A percentile compares a stretch with the other conserved stretches of the same genome.
These are phyloP conservation scores for Fusarium brevicatenulatum DNA, from an alignment of 2,329 filamentous ascomycete genomes.

Conservation along the genomic window DNA sequence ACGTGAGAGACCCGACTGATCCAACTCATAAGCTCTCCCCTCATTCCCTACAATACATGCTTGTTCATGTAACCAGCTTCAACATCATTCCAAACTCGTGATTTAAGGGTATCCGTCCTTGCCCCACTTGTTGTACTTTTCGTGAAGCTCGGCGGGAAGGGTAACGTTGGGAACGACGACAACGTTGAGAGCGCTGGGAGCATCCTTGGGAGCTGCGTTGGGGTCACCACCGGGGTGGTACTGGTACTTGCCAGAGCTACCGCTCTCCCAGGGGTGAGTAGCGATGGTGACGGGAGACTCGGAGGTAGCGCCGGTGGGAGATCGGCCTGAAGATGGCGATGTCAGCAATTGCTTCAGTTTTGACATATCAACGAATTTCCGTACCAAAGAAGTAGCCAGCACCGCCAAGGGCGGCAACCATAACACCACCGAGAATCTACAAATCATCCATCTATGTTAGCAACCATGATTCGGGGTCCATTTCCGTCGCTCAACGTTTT, in stretches of 20 bases:
- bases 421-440: conserved; percentile 90
- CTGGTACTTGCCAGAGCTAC: conserved; percentile 73
- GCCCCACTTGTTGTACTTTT: conserved; percentile 99
- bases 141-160: conserved; percentile 91
- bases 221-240: conserved; percentile 89
- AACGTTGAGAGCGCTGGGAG: conserved; percentile 93
- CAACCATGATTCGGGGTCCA: conserved; percentile 6
- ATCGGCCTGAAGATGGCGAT: conserved; percentile 67
- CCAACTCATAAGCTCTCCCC: conserved; percentile 18
- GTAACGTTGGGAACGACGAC: conserved; percentile 95
- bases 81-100: conserved; percentile 5
- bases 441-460: conserved; percentile 30
- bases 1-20: conserved; percentile 11
- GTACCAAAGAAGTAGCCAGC: conserved; percentile 91
- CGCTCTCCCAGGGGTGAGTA: conserved; percentile 91
- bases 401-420: conserved; percentile 87
- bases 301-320: conserved; percentile 85
- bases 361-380: conserved; percentile 18
- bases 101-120: conserved; percentile 86
- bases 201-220: conserved; percentile 80
- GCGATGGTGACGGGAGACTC: conserved; percentile 81
- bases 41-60: conserved; percentile 24
- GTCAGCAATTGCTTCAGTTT: conserved; percentile 36
- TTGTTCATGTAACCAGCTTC: conserved; percentile 24
- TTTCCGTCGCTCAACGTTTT: conserved; percentile 1